phyloP scores from a whole-genome alignment of 305 asterid genomes.

The Rubia tinctorum region DNA sequence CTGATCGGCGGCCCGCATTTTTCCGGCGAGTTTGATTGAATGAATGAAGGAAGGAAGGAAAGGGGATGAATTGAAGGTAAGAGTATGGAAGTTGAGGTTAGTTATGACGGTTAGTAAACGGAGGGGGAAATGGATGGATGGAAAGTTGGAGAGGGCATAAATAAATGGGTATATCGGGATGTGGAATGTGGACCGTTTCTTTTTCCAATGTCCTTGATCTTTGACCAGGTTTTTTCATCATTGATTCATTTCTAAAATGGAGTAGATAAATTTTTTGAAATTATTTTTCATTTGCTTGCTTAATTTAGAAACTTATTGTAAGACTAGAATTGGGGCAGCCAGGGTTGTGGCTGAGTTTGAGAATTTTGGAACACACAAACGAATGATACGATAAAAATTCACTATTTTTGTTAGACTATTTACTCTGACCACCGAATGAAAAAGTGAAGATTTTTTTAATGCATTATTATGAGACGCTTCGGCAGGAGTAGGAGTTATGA shows the following conservation, averaged over 20 bases:
- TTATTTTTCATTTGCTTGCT: background rate
- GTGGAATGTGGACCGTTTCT: conserved; percentile 15
- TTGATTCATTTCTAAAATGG: too few relatives aligned
- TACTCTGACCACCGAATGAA: too few relatives aligned
- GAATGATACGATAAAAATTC: too few relatives aligned
- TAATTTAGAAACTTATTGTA: too few relatives aligned
- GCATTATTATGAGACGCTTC: too few relatives aligned
- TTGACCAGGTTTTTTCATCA: conserved; percentile 4
- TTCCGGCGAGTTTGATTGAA: conserved; percentile 12
- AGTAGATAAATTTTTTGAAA: too few relatives aligned
- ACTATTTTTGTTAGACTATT: too few relatives aligned
- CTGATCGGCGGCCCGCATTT: conserved; percentile 64
- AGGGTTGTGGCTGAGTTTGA: too few relatives aligned
- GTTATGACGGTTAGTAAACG: conserved; percentile 7
- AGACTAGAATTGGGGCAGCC: too few relatives aligned
- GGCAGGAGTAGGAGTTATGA: too few relatives aligned
- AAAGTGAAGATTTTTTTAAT: too few relatives aligned
- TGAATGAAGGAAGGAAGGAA: background rate
- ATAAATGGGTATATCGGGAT: background rate
- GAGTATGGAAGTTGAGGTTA: background rate
- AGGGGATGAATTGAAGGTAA: background rate
- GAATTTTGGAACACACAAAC: too few relatives aligned
- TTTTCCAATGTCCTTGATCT: conserved; percentile 9
- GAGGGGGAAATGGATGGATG: conserved; percentile 16
- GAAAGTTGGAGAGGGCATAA: background rate